Percentiles rank a stretch among this genome's conserved stretches.
Evolutionary conservation across 192 early-diverging fungal genomes (phyloP).

Genomic region (Coemansia sp.): DNA sequence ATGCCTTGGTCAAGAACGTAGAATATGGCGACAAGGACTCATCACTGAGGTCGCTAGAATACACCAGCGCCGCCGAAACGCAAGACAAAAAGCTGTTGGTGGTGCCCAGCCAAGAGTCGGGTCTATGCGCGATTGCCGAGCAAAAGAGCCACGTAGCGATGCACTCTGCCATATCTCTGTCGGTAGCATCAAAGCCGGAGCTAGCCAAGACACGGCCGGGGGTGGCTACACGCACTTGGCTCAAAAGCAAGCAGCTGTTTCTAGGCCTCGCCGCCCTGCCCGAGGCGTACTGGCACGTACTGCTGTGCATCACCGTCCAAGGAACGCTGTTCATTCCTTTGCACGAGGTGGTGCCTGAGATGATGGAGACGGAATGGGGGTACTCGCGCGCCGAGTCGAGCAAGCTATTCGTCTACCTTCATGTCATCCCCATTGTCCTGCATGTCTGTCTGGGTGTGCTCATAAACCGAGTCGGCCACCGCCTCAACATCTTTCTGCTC

Average conservation of each 20-base stretch:
- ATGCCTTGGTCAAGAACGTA: neutral
- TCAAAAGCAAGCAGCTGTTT: slow-evolving; percentile 40
- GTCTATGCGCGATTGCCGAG: slow-evolving; percentile 1
- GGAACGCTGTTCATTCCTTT: slow-evolving; percentile 52
- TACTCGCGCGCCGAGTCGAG: slow-evolving; percentile 44
- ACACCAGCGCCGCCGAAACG: slow-evolving; percentile 15
- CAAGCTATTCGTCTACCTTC: slow-evolving; percentile 51
- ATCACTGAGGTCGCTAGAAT: neutral
- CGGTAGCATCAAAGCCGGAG: neutral
- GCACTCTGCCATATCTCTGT: slow-evolving; percentile 7
- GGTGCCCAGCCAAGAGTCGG: slow-evolving; percentile 13
- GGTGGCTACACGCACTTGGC: neutral
- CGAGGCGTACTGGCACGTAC: slow-evolving; percentile 52
- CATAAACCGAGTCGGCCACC: slow-evolving; percentile 56
- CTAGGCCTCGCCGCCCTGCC: slow-evolving; percentile 38
- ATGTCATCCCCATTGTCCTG: slow-evolving; percentile 57
- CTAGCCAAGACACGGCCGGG: neutral
- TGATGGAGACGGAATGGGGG: slow-evolving; percentile 52
- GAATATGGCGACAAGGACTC: neutral
- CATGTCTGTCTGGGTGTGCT: slow-evolving; percentile 55
- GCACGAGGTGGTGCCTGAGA: slow-evolving; percentile 50
- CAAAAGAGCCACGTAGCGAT: neutral
- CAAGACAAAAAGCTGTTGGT: slow-evolving; percentile 31
- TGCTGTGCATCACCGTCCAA: slow-evolving; percentile 40
- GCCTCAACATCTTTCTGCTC: slow-evolving; percentile 44